Base-by-base conservation (phyloP, 106 monocot species). In the Cymbidium sinense region DNA sequence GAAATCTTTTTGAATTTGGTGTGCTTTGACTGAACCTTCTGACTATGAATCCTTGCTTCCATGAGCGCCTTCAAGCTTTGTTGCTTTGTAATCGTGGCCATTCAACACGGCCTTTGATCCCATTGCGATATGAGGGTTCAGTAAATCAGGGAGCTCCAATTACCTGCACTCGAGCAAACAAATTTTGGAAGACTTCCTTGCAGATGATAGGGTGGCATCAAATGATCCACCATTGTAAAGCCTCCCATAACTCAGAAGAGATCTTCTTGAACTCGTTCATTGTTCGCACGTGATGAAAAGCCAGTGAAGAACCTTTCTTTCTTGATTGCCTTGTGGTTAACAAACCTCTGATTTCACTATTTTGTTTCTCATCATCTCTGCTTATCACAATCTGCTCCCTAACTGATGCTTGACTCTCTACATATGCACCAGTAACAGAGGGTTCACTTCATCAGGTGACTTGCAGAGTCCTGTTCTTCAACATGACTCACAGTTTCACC, bases 391-490 rank as follows among this genome's bases (percentile, higher is more conserved):
- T 86, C 88, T n/a, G 85, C 86, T 51, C 89, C 86, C 89, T 91
- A 23, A 80, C 78, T 5, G 91, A 91, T 61, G 84, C 88, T 75
- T 88, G 85, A 47, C 89, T 93, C 47, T 85, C 88, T 70, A 55
- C 64, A 80, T 52, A 88, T 19, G 55, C 37, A n/a, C 84, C 89
- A 80, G 88, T 96, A 4, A 91, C 89, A 15, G 88, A 92, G 15
- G 91, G 91, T 31, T 91, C 89, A 62, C 96, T 96, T 19, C 91
- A 89, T 88, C 91, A 7, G 47, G 83, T 20, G 96, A 93, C 82
- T 90, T 96, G 69, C 91, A 86, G 27, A 93, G 2, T 88, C 91
- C 51, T 88, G 91, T 74, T 90, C 89, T 72, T 96, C 96, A 0
- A 73, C 86, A 23, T 86, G 91, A 70, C 89, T 92, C 17, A 85